Conservation (phyloP, 129 eudicot species). For the Helianthus tuberosus region DNA sequence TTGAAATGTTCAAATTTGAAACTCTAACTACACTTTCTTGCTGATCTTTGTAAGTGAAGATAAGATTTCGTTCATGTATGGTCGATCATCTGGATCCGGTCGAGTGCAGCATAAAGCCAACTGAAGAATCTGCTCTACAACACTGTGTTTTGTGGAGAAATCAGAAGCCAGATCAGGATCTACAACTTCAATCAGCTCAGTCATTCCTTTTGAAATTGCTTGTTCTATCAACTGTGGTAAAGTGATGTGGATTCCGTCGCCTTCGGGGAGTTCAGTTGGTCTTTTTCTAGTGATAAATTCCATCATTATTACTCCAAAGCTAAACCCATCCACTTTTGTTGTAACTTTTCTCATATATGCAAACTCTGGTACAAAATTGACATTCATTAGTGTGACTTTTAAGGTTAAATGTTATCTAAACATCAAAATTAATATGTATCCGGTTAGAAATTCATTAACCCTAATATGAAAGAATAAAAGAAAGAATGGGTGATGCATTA, state of each 20-base stretch:
- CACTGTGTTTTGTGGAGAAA: conserved; percentile 41
- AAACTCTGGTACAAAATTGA: conserved; percentile 50
- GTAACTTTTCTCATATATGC: conserved; percentile 84
- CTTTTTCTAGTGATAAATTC: conserved; percentile 70
- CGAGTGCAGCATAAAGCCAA: conserved; percentile 75
- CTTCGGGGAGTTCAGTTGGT: conserved; percentile 66
- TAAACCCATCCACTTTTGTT: conserved; percentile 87
- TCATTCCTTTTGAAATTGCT: conserved; percentile 45
- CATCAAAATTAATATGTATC: too few species aligned
- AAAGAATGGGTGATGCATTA: conserved; percentile 18
- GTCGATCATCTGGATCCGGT: conserved; percentile 65
- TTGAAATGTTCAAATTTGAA: background rate
- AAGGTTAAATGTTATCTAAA: background rate
- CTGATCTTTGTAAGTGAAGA: conserved; percentile 65
- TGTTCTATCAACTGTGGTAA: conserved; percentile 57
- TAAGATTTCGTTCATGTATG: conserved; percentile 66
- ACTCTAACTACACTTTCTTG: conserved; percentile 29
- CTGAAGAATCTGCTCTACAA: conserved; percentile 56
- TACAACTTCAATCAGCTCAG: conserved; percentile 38
- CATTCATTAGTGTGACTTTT: background rate
- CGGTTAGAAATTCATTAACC: background rate
- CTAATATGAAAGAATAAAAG: background rate
- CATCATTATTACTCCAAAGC: conserved; percentile 87
- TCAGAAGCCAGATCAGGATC: conserved; percentile 60
- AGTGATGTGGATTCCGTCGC: conserved; percentile 42